Evolutionary conservation across 2,329 filamentous ascomycete species (phyloP), one percentile per base, ranked within the genome.

Genomic region (Neonectria hederae): DNA sequence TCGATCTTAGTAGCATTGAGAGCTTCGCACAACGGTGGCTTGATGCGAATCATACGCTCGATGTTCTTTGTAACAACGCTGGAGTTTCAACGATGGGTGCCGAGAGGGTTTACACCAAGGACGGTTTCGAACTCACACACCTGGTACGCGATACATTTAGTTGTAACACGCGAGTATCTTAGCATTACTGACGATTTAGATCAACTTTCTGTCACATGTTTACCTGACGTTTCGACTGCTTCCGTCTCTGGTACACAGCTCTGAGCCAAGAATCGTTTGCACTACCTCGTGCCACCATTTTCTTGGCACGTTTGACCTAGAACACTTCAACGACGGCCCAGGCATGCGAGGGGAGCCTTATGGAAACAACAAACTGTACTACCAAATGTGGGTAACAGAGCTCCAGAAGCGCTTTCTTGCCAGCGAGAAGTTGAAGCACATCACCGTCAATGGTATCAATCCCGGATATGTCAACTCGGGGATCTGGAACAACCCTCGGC

Each of bases 331-430:
- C 30, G 32, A n/a, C 3, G 42, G 5, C 5, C 52, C 30, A 11
- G 54, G 35, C 1, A 22, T 32, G 22, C 24, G 14, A n/a, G 59
- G 52, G 4, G 21, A 22, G 2, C n/a, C 35, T 17, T 61, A 61
- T n/a, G 43, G 42, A 9, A 61, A 56, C 35, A 61, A 56, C 59
- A 61, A 61, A 14, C 32, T 61, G 13, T 61, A 61, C 30, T 30
- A 48, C 4, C 59, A 61, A 14, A 32, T 61, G 30, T 61, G 52
- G 52, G 17, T 61, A 3, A 17, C 30, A 10, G 59, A 61, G 52
- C 32, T 61, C 24, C 59, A 61, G 19, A 24, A 45, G 8, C 45
- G 59, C 24, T 21, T 61, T 10, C 26, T 51, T 7, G 22, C 24
- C 14, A 35, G 17, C 3, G 43, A 55, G 14, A 51, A 56, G 13